A percentile compares a stretch with the other conserved stretches of the same genome.
These are phyloP conservation scores for Agaricus blazei DNA, from an alignment of 768 basidiomycete genomes.

Conservation along the genomic window DNA sequence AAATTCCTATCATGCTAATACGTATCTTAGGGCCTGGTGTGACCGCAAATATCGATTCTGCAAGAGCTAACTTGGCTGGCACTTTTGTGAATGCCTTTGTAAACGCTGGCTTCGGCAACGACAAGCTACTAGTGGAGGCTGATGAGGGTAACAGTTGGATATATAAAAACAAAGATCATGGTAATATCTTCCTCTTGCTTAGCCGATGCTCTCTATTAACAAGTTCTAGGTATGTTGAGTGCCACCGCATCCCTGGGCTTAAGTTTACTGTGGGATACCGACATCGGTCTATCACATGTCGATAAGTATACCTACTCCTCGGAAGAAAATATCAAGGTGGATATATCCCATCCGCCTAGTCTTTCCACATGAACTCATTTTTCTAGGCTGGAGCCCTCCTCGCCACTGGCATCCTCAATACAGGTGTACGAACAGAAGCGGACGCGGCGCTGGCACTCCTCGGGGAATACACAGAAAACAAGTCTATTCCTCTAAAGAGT, in stretches of 20 bases:
- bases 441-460: conserved; percentile 91
- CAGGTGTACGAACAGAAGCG: conserved; percentile 84
- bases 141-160: conserved; percentile 98
- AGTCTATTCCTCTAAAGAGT: conserved; percentile 76
- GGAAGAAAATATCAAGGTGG: conserved; percentile 92
- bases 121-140: conserved; percentile 96
- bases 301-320: conserved; percentile 97
- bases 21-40: conserved; percentile 50
- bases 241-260: conserved; percentile 93
- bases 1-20: too few relatives aligned
- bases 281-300: conserved; percentile 87
- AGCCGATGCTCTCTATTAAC: neutral
- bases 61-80: conserved; percentile 89
- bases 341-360: neutral
- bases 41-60: conserved; percentile 83
- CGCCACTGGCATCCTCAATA: conserved; percentile 90
- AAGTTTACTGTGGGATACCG: conserved; percentile 93
- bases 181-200: conserved; percentile 30
- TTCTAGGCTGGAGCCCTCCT: conserved; percentile 83
- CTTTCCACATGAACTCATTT: neutral
- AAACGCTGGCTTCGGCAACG: conserved; percentile 97
- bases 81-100: conserved; percentile 99
- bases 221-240: conserved; percentile 79
- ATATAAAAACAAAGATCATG: conserved; percentile 99
- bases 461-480: conserved; percentile 85